Conservation (phyloP, 768 basidiomycete genomes). For the Mycena olivaceomarginata region DNA sequence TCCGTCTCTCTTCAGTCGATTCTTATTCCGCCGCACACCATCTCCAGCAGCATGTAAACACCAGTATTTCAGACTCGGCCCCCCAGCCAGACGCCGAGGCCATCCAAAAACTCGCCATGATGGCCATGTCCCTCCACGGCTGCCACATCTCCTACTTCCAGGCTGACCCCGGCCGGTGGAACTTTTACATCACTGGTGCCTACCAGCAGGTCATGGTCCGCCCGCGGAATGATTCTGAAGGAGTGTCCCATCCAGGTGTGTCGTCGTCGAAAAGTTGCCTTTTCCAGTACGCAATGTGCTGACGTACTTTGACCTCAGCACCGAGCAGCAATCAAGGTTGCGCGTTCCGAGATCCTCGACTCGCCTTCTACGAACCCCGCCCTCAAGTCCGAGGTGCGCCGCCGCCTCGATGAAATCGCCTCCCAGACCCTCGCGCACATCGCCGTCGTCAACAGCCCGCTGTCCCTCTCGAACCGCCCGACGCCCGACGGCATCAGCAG, state of each 20-base stretch:
- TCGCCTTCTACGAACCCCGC: conserved; percentile 85
- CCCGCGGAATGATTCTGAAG: conserved; percentile 91
- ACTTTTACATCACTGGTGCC: conserved; percentile 92
- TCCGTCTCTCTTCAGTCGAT: conserved; percentile 65
- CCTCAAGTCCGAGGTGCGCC: conserved; percentile 88
- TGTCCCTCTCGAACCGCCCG: conserved; percentile 83
- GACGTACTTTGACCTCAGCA: conserved; percentile 67
- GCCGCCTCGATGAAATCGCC: conserved; percentile 95
- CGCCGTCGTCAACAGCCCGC: conserved; percentile 92
- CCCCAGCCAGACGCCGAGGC: conserved; percentile 78
- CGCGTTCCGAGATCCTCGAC: conserved; percentile 95
- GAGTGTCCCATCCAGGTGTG: conserved; percentile 91
- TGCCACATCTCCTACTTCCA: conserved; percentile 86
- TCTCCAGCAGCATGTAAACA: conserved; percentile 61
- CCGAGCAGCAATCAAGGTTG: conserved; percentile 91
- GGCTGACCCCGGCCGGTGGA: conserved; percentile 86
- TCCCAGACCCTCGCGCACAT: conserved; percentile 95
- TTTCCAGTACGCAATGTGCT: conserved; percentile 40
- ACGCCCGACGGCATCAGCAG: conserved; percentile 87
- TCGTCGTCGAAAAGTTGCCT: conserved; percentile 38
- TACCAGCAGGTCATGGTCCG: conserved; percentile 94
- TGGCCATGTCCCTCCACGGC: conserved; percentile 87
- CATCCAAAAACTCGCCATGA: conserved; percentile 85
- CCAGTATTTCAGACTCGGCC: conserved; percentile 60
- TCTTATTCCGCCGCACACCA: conserved; percentile 61